phyloP scores from a whole-genome alignment of 345 rosid species.

The Populus ilicifolia region DNA sequence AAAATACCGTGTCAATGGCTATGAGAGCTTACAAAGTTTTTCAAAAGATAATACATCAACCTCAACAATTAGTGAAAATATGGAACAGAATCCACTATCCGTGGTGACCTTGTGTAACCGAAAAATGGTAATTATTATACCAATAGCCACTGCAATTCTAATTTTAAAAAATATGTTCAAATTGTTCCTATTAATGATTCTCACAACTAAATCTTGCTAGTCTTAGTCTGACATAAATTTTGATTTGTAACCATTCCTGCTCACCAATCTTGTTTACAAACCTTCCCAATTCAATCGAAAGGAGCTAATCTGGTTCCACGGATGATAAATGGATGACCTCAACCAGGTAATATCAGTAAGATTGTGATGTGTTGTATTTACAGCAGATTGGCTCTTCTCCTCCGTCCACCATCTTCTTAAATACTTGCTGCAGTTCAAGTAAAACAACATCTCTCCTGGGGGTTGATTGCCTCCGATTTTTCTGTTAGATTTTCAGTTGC shows the following conservation, averaged over 20 bases:
- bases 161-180: not conserved
- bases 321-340: slow-evolving; percentile 8
- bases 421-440: slow-evolving; percentile 14
- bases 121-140: too few species aligned
- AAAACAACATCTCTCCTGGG: not conserved
- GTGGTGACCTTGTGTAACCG: too few species aligned
- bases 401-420: slow-evolving; percentile 11
- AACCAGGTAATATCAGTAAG: slow-evolving; percentile 24
- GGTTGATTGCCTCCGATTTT: too few species aligned
- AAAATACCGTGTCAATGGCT: not conserved
- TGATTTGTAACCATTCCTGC: not conserved
- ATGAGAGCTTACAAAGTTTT: too few species aligned
- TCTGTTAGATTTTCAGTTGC: too few species aligned
- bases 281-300: slow-evolving; percentile 22
- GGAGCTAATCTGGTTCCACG: slow-evolving; percentile 4
- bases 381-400: slow-evolving; percentile 25
- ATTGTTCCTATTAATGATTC: not conserved
- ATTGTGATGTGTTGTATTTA: slow-evolving; percentile 11
- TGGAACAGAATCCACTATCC: too few species aligned
- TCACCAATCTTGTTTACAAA: not conserved
- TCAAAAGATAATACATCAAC: too few species aligned
- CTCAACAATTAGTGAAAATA: too few species aligned
- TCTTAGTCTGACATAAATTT: not conserved
- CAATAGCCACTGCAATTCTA: not conserved
- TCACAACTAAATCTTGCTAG: not conserved